Percentiles rank a stretch among this genome's conserved stretches.
Conservation (phyloP, 805 yeast genomes). For the Candida koratica region DNA sequence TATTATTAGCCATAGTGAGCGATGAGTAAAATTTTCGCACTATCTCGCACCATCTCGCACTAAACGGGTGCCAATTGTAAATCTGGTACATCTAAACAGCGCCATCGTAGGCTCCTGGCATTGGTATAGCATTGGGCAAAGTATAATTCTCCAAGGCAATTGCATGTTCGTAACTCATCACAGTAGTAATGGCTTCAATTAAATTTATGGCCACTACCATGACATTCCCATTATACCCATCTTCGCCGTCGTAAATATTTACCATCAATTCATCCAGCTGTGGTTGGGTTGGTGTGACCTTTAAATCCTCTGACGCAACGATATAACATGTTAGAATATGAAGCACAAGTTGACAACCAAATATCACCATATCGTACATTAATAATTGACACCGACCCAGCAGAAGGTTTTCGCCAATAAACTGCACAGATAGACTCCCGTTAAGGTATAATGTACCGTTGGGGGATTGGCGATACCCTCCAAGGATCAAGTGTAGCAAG, state of each 20-base stretch:
- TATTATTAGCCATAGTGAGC: constrained; percentile 28
- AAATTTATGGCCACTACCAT: constrained; percentile 25
- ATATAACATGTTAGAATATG: constrained; percentile 32
- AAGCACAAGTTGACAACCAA: constrained; percentile 26
- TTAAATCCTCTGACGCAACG: constrained; percentile 29
- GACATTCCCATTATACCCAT: constrained; percentile 41
- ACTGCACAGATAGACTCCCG: constrained; percentile 35
- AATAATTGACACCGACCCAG: constrained; percentile 23
- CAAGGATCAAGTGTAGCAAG: constrained; percentile 26
- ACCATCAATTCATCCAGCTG: constrained; percentile 11
- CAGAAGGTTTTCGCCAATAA: constrained; percentile 38
- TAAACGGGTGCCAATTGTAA: too few species aligned
- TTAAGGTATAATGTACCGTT: constrained; percentile 21
- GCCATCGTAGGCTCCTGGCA: too few species aligned
- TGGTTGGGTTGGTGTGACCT: constrained; percentile 3
- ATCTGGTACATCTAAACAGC: too few species aligned
- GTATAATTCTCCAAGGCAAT: constrained; percentile 1
- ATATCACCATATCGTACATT: constrained; percentile 23
- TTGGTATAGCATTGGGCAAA: not conserved
- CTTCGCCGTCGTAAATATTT: constrained; percentile 21
- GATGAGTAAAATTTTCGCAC: constrained; percentile 9
- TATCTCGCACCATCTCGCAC: too few species aligned
- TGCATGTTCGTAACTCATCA: constrained; percentile 9
- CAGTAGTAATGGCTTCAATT: constrained; percentile 8
- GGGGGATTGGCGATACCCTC: constrained; percentile 17